Evolutionary conservation across 1,139 yeast genomes (phyloP), one percentile per base, ranked within the genome.

Genomic region (Geotrichum aggregatum): DNA sequence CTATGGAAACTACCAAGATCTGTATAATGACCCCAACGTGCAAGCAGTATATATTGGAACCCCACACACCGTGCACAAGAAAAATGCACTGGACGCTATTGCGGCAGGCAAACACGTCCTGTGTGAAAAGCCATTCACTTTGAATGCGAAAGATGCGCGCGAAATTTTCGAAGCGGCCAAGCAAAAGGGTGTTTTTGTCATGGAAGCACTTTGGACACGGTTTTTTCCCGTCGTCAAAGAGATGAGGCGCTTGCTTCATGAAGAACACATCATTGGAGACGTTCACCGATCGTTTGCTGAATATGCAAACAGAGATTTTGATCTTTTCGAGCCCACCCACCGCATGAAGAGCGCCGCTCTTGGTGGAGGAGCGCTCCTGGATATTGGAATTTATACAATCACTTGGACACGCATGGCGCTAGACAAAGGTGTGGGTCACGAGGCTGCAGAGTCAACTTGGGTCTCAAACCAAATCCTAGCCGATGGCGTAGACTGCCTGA

Each of bases 181-280:
- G 57, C 60, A 66, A 48, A 73, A 76, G 61, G 67, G 71, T 1
- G 69, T 75, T 49, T 80, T 77, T 59, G 68, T 80, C 52, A 77
- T 82, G 84, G 87, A 82, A 63, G 86, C 79, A 2, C 76, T 81
- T 52, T 82, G 87, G 87, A 78, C 84, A 1, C 70, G 84, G 47
- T 81, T 77, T 62, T 77, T 81, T 70, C 86, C 86, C 1, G 61
- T 78, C 18, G 69, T 76, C 39, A 54, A 63, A 24, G 69, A 69
- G 28, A 66, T 79, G 51, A 69, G 73, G 56, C 56, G 70, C 34
- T 66, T 71, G 54, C 61, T 81, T 31, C 76, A 74, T 58, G 70
- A 73, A 26, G 75, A 78, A 31, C 68, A 72, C 55, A 66, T 71
- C 11, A 62, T 81, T 55, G 84, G 84, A 1, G 74, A 72, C 16